Percentiles rank a stretch among this genome's conserved stretches.
These are phyloP conservation scores for Camellia sinensis DNA, from an alignment of 148 eudicot species.

Conservation along the genomic window DNA sequence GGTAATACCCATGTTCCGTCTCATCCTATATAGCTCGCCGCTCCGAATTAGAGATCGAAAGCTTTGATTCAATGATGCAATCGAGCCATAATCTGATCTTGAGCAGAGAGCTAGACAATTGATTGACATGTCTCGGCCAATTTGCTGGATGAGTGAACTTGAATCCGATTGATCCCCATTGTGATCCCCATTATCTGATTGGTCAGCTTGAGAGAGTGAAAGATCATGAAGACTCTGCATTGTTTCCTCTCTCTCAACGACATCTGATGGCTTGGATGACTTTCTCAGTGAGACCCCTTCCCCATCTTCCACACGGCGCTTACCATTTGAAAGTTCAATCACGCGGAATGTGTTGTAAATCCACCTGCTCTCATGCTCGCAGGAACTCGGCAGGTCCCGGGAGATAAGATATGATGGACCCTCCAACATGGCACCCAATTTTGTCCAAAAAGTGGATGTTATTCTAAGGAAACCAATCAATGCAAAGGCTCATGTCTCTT, in stretches of 20 bases:
- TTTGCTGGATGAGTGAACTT: conserved; percentile 17
- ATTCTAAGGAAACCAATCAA: conserved; percentile 5
- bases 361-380: conserved; percentile 46
- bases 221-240: not conserved
- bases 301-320: conserved; percentile 14
- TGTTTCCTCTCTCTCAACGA: conserved; percentile 1
- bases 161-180: conserved; percentile 16
- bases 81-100: conserved; percentile 28
- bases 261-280: conserved; percentile 11
- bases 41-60: conserved; percentile 22
- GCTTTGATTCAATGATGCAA: conserved; percentile 18
- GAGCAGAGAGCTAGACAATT: conserved; percentile 20
- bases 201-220: conserved; percentile 1
- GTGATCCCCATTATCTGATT: not conserved
- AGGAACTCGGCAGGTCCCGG: conserved; percentile 34
- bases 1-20: conserved; percentile 19
- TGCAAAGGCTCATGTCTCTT: conserved; percentile 13
- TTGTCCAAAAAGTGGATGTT: not conserved
- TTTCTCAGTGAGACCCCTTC: conserved; percentile 25
- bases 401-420: conserved; percentile 37
- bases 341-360: conserved; percentile 25
- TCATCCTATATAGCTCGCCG: conserved; percentile 28
- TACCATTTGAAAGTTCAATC: conserved; percentile 19
- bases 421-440: conserved; percentile 45
- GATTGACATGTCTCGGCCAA: conserved; percentile 23